These are phyloP conservation scores for Citrus inodora DNA, from an alignment of 345 rosid species.

Conservation along the genomic window DNA sequence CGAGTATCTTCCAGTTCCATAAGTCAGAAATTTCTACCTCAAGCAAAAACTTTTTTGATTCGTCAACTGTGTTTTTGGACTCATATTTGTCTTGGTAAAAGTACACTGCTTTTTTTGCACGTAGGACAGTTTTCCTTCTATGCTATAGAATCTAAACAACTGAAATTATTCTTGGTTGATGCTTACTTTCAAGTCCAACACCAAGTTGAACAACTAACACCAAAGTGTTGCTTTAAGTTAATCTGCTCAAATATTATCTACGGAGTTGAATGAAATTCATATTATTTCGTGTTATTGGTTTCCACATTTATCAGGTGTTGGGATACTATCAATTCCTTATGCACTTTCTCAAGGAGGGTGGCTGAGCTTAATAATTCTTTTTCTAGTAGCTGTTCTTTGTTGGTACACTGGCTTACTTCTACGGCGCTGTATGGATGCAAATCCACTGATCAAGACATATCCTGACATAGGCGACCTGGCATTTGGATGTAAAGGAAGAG, in stretches of 20 bases:
- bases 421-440: conserved; percentile 46
- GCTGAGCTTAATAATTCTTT: conserved; percentile 47
- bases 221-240: not conserved
- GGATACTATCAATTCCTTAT: conserved; percentile 59
- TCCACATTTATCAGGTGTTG: conserved; percentile 41
- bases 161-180: not conserved
- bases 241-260: not conserved
- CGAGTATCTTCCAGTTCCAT: not conserved
- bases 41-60: not conserved
- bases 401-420: conserved; percentile 67
- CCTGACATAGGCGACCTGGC: conserved; percentile 60
- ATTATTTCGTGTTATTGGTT: not conserved
- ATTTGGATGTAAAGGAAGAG: conserved; percentile 60
- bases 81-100: not conserved
- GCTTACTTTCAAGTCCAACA: not conserved
- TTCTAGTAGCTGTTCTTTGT: conserved; percentile 46
- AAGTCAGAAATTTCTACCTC: not conserved
- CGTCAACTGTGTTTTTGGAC: not conserved
- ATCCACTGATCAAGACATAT: conserved; percentile 42
- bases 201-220: not conserved
- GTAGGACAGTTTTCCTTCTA: not conserved
- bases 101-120: not conserved
- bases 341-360: conserved; percentile 72
- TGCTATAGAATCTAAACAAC: not conserved
- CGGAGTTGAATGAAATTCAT: not conserved